Percentiles rank a stretch among this genome's conserved stretches.
These are phyloP conservation scores for Eudorina sp. DNA, from an alignment of 139 green algal genomes.

Conservation along the genomic window DNA sequence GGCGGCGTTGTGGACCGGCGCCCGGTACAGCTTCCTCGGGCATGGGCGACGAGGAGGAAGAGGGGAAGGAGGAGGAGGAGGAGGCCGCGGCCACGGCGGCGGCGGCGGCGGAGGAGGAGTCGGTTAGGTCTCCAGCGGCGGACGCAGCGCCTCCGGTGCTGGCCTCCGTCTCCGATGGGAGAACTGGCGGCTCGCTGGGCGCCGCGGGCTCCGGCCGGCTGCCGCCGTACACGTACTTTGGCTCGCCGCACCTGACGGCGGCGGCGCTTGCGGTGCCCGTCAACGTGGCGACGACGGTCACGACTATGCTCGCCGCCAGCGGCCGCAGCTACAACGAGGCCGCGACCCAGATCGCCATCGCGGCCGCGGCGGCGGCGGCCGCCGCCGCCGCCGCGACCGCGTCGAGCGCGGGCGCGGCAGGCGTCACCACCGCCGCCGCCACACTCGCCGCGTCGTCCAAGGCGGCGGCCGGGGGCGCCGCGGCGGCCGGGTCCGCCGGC, in stretches of 20 bases:
- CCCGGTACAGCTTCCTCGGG: no score
- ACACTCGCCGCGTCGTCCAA: slow-evolving; percentile 2
- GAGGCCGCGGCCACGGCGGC: neutral
- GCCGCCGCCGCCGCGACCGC: neutral
- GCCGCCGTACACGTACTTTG: slow-evolving; percentile 43
- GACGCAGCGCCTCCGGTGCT: neutral
- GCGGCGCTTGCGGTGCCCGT: slow-evolving; percentile 24
- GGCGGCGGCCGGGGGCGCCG: neutral
- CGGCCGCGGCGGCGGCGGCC: neutral
- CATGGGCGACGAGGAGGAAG: neutral
- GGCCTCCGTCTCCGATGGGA: no score
- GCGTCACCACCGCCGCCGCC: slow-evolving; percentile 32
- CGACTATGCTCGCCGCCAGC: neutral
- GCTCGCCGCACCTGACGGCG: slow-evolving; percentile 5
- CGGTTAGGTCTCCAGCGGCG: neutral
- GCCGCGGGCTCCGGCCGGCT: neutral
- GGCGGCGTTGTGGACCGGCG: no score
- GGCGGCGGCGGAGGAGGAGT: neutral
- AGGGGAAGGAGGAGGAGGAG: neutral
- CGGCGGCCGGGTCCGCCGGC: neutral
- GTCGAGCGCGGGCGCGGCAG: neutral
- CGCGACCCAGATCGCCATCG: neutral
- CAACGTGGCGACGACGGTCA: neutral
- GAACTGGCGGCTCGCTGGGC: no score
- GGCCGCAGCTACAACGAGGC: neutral